Evolutionary conservation across 2,329 filamentous ascomycete species (phyloP).

Genomic region (Pseudopithomyces maydicus): DNA sequence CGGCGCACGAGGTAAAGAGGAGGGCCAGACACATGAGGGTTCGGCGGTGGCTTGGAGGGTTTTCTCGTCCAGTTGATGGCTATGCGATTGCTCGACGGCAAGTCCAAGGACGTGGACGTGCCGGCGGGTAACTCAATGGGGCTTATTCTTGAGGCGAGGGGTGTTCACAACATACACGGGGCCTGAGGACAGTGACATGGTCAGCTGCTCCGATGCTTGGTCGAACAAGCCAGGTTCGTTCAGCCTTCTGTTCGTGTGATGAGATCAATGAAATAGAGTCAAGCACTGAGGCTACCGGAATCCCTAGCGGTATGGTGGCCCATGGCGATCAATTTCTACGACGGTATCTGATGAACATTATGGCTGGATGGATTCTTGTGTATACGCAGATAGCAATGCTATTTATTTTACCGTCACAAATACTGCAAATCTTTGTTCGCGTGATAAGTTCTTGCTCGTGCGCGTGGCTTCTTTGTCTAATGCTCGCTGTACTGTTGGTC

Average conservation of each 20-base stretch:
- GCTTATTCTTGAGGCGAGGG: constrained; percentile 99
- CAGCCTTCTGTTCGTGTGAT: constrained; percentile 72
- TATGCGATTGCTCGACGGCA: constrained; percentile 84
- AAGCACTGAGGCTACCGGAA: constrained; percentile 80
- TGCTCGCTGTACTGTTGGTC: background rate
- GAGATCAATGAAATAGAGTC: constrained; percentile 91
- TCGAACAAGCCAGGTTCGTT: constrained; percentile 70
- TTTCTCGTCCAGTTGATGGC: constrained; percentile 92
- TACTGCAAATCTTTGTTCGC: background rate
- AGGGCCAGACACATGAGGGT: constrained; percentile 28
- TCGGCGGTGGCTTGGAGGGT: constrained; percentile 51
- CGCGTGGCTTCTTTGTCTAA: background rate
- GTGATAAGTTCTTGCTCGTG: background rate
- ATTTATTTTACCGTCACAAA: background rate
- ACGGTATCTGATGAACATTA: constrained; percentile 54
- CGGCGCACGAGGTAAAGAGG: constrained; percentile 33
- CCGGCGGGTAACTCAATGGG: constrained; percentile 95
- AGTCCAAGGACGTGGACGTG: constrained; percentile 45
- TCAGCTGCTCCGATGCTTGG: constrained; percentile 58
- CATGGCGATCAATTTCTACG: constrained; percentile 50
- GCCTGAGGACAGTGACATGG: constrained; percentile 46
- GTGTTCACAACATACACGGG: constrained; percentile 57
- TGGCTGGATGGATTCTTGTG: constrained; percentile 29
- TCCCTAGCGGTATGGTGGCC: constrained; percentile 52
- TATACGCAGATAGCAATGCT: background rate